These are phyloP conservation scores for Skeletonema potamos DNA, from an alignment of 108 stramenopile genomes.

Conservation along the genomic window DNA sequence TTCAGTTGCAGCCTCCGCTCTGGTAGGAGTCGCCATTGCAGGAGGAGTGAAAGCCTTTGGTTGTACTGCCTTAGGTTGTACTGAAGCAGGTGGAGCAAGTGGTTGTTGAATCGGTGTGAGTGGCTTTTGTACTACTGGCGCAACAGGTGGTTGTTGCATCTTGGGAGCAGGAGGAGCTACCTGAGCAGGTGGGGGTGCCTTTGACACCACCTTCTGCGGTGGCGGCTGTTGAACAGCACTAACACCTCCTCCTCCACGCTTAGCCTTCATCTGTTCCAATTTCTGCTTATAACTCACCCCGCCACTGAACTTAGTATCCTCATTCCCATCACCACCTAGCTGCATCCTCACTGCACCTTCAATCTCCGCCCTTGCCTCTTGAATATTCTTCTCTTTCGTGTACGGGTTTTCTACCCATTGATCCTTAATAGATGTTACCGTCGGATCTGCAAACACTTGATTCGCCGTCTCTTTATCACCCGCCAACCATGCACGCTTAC, in stretches of 20 bases:
- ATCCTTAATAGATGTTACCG: conserved; percentile 50
- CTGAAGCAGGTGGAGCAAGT: neutral
- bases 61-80: neutral
- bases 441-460: conserved; percentile 63
- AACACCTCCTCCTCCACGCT: conserved; percentile 5
- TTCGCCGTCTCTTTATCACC: conserved; percentile 69
- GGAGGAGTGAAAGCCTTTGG: neutral
- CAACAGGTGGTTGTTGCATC: neutral
- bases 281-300: conserved; percentile 70
- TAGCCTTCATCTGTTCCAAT: conserved; percentile 44
- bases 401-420: conserved; percentile 67
- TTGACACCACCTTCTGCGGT: neutral
- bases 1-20: neutral
- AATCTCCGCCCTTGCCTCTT: conserved; percentile 19
- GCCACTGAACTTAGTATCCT: conserved; percentile 7
- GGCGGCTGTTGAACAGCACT: conserved; percentile 15
- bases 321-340: neutral
- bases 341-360: conserved; percentile 16
- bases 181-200: neutral
- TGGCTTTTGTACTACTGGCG: neutral
- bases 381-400: conserved; percentile 46
- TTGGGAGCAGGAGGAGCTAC: neutral
- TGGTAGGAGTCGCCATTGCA: neutral
- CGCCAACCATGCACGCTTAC: conserved; percentile 55
- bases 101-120: neutral